Evolutionary conservation across 805 yeast species (phyloP), one percentile per base, ranked within the genome.

Genomic region (Saccharomycopsis sp.): DNA sequence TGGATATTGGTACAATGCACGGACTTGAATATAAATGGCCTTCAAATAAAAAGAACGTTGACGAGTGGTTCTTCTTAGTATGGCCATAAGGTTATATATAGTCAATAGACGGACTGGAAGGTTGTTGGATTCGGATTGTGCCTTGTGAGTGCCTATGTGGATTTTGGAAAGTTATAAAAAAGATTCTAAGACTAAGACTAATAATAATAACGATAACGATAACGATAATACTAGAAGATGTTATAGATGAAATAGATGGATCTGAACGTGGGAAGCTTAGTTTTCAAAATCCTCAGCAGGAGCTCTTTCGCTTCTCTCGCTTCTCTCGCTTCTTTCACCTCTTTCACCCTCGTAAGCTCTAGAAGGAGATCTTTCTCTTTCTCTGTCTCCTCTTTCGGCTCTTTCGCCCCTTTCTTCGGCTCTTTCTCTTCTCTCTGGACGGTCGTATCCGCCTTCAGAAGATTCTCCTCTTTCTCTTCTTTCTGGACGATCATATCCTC

Each of bases 291-390:
- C 38, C 38, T 29, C 38, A 12, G 38, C 38, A 7, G 38, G 38
- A 29, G 38, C 9, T 29, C 38, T 29, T 29, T 29, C 38, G 38
- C 38, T 12, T 29, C 38, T 29, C 12, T 29, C 38, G 12, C 38
- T 29, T 29, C 38, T 29, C 12, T 29, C 38, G 5, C 38, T 12
- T 29, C 38, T 29, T 29, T 29, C 38, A 29, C 38, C 12, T 29
- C 38, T 29, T 29, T 29, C 38, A 7, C 38, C 38, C 38, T 29
- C 38, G 38, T 29, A 29, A 12, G 38, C 38, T 29, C 38, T 29
- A 12, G 38, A 29, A 29, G 55, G 57, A 24, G 54, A 47, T 54
- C 60, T 51, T 23, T 53, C 58, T 50, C 60, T 55, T 3, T 38
- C 55, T 14, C 42, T 22, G 3, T 51, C 52, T 51, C 52, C 56